Evolutionary conservation across 768 basidiomycete genomes (phyloP), one percentile per base, ranked within the genome.

Genomic region (Polyporus arcularius): DNA sequence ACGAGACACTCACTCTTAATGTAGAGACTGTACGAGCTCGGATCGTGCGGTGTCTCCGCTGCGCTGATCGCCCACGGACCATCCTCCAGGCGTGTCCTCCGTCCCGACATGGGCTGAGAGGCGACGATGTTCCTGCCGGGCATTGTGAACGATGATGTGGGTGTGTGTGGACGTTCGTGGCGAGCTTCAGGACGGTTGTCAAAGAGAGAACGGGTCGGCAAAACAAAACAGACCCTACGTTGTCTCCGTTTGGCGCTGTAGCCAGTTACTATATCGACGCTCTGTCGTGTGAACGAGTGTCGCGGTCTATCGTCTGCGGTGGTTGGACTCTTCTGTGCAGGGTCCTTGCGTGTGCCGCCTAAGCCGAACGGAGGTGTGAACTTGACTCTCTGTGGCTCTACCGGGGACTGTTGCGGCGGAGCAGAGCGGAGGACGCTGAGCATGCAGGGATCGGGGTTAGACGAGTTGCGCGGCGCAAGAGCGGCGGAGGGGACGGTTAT

Each of bases 21-120:
- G 80, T 94, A 94, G 70, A 94, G 82, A 71, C 84, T 88, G 78
- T 88, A 94, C 9, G 86, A 84, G 65, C 80, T 78, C 48, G 85
- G 71, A 74, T 90, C 87, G 72, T 91, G 83, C 26, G 89, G 89
- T 54, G 85, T 88, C 78, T 93, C 90, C 64, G 93, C 93, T 64
- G 94, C 91, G 72, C 89, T 91, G 71, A 95, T 85, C 68, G 85
- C 86, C 93, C 93, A 95, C 26, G 86, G 90, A 14, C 89, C 90
- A 69, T 92, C 90, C 74, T 92, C 89, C 63, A 87, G 80, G 50
- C 89, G 83, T 38, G 81, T 65, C 82, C 75, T 65, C 48, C 72
- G 72, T 2, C 67, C 55, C 31, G 70, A 65, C 58, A 71, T 77
- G 50, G 69, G 61, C 46, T 64, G 70, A n/a, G 68, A 62, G 28